These are phyloP conservation scores for Iberis amara DNA, from an alignment of 441 rosid genomes.

Conservation along the genomic window DNA sequence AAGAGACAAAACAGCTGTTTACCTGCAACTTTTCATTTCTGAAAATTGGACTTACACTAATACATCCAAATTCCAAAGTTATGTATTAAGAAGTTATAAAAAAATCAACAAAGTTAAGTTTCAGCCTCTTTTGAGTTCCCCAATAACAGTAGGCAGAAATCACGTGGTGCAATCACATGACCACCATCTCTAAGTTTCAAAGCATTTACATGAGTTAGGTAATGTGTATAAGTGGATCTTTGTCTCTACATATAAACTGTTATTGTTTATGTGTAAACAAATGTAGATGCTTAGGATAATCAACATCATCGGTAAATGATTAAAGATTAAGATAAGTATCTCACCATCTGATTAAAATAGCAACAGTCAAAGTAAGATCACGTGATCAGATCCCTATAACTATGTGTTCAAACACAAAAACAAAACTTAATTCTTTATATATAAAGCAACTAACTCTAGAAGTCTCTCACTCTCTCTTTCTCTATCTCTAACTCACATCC, in stretches of 20 bases:
- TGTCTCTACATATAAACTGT: slow-evolving; percentile 27
- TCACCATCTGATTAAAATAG: slow-evolving; percentile 11
- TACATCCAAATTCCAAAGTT: slow-evolving; percentile 31
- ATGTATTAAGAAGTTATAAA: slow-evolving; percentile 4
- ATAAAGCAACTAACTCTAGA: slow-evolving; percentile 24
- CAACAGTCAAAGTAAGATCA: slow-evolving; percentile 32
- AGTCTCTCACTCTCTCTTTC: slow-evolving; percentile 16
- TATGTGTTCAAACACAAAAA: slow-evolving; percentile 18
- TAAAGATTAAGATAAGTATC: slow-evolving; percentile 26
- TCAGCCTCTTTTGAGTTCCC: slow-evolving; percentile 33
- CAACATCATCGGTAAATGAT: slow-evolving; percentile 23
- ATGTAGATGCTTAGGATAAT: slow-evolving; percentile 10
- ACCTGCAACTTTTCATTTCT: slow-evolving; percentile 20
- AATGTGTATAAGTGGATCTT: slow-evolving; percentile 22
- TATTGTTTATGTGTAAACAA: slow-evolving; percentile 3
- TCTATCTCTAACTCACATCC: slow-evolving; percentile 22
- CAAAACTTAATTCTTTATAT: slow-evolving; percentile 1
- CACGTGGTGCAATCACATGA: slow-evolving; percentile 35
- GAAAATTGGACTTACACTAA: slow-evolving; percentile 19
- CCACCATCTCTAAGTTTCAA: slow-evolving; percentile 26
- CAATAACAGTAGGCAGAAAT: slow-evolving; percentile 27
- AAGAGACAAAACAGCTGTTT: slow-evolving; percentile 32
- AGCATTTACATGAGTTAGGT: slow-evolving; percentile 27
- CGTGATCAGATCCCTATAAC: slow-evolving; percentile 38
- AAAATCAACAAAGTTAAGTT: slow-evolving; percentile 25